A percentile compares a stretch with the other conserved stretches of the same genome.
Evolutionary conservation across 768 basidiomycete genomes (phyloP).

Genomic region (Paxillus ammoniavirescens): DNA sequence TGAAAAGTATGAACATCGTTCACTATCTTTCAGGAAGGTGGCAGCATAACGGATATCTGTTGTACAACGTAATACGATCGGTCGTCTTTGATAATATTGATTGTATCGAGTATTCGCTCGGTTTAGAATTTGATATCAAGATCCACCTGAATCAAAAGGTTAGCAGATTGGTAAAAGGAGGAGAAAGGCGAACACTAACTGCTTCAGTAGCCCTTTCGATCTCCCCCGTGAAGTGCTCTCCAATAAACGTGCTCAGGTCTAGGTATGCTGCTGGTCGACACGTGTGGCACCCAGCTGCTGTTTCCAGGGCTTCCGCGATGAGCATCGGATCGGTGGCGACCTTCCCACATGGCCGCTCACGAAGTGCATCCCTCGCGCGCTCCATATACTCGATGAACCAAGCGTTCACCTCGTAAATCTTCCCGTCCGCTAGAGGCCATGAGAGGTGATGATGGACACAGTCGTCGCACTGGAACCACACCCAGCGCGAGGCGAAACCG

Average conservation of each 20-base stretch:
- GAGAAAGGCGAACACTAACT: constrained; percentile 11
- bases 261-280: constrained; percentile 31
- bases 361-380: constrained; percentile 27
- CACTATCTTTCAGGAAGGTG: neutral
- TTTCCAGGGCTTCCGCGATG: constrained; percentile 31
- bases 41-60: neutral
- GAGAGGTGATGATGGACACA: constrained; percentile 33
- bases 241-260: constrained; percentile 32
- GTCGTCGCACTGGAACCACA: constrained; percentile 39
- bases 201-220: constrained; percentile 29
- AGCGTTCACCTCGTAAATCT: constrained; percentile 34
- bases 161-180: constrained; percentile 6
- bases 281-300: constrained; percentile 24
- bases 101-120: neutral
- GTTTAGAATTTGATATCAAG: constrained; percentile 30
- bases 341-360: constrained; percentile 32
- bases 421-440: constrained; percentile 34
- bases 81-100: neutral
- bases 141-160: constrained; percentile 24
- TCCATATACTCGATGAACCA: constrained; percentile 38
- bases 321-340: constrained; percentile 29
- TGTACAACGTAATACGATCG: constrained; percentile 8
- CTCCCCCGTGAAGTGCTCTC: constrained; percentile 28
- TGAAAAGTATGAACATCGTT: too few species aligned
- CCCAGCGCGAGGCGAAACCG: constrained; percentile 34